Evolutionary conservation across 495 filamentous ascomycete genomes (phyloP).

Genomic region (Daldinia caldariorum): DNA sequence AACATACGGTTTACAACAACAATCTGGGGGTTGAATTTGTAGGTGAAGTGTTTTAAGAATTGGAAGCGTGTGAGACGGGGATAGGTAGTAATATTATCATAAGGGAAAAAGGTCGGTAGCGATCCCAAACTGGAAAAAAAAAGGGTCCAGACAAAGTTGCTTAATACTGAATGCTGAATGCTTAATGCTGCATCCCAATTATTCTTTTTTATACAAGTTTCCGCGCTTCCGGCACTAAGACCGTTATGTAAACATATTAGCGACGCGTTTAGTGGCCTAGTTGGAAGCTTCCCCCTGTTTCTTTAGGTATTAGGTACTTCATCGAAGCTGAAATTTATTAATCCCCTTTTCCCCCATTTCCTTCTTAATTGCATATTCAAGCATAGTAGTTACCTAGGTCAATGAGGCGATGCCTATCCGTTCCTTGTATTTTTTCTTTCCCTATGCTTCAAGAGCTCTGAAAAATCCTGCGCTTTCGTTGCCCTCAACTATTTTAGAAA

Average conservation of each 20-base stretch:
- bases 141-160: slow-evolving; percentile 19
- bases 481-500: slow-evolving; percentile 64
- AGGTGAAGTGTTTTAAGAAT: slow-evolving; percentile 4
- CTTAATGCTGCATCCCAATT: neutral
- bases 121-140: slow-evolving; percentile 19
- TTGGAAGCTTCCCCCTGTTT: too few species aligned
- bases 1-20: slow-evolving; percentile 10
- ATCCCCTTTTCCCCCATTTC: too few species aligned
- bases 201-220: neutral
- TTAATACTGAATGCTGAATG: too few species aligned
- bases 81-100: slow-evolving; percentile 5
- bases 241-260: neutral
- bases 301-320: too few species aligned
- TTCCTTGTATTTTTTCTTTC: neutral
- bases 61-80: slow-evolving; percentile 16
- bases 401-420: too few species aligned
- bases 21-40: slow-evolving; percentile 23
- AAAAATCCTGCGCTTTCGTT: slow-evolving; percentile 63
- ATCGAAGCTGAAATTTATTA: too few species aligned
- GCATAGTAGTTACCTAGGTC: too few species aligned
- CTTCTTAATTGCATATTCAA: too few species aligned
- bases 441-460: slow-evolving; percentile 42
- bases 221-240: neutral
- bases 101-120: slow-evolving; percentile 26
- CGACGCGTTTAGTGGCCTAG: neutral